Evolutionary conservation across 1,284 basidiomycete species (phyloP).

Genomic region (Puccinia horiana): DNA sequence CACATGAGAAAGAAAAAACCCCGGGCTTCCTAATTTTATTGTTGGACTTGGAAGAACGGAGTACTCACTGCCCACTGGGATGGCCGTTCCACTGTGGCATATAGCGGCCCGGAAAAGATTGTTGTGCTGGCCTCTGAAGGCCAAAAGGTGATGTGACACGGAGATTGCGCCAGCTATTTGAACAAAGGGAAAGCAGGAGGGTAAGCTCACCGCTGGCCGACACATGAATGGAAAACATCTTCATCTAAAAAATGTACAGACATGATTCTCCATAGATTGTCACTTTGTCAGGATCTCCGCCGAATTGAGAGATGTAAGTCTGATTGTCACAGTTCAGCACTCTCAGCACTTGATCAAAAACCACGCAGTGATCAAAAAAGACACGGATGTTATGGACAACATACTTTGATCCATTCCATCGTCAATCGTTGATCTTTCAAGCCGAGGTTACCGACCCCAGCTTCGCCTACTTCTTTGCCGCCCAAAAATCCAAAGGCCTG

Average conservation of each 20-base stretch:
- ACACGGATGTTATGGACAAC: neutral
- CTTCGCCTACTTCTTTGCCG: slow-evolving; percentile 63
- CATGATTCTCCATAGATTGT: slow-evolving; percentile 54
- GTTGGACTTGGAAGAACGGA: neutral
- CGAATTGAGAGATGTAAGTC: slow-evolving; percentile 57
- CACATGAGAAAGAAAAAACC: neutral
- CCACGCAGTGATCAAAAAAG: neutral
- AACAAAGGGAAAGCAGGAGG: neutral
- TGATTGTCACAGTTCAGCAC: slow-evolving; percentile 54
- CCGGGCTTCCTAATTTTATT: neutral
- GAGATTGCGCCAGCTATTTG: slow-evolving; percentile 45
- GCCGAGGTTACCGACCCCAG: slow-evolving; percentile 64
- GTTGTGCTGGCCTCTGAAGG: slow-evolving; percentile 29
- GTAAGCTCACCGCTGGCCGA: neutral
- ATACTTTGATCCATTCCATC: slow-evolving; percentile 53
- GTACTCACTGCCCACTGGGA: slow-evolving; percentile 33
- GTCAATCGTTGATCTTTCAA: slow-evolving; percentile 58
- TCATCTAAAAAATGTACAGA: neutral
- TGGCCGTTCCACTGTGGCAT: slow-evolving; percentile 42
- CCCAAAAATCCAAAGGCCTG: slow-evolving; percentile 63
- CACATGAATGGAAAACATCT: neutral
- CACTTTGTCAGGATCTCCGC: slow-evolving; percentile 57
- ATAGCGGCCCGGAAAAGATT: slow-evolving; percentile 46
- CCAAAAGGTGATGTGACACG: slow-evolving; percentile 45
- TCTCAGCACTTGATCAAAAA: neutral